Conservation (phyloP, 2,329 filamentous ascomycete species). For the Dichotomopilus funicola region DNA sequence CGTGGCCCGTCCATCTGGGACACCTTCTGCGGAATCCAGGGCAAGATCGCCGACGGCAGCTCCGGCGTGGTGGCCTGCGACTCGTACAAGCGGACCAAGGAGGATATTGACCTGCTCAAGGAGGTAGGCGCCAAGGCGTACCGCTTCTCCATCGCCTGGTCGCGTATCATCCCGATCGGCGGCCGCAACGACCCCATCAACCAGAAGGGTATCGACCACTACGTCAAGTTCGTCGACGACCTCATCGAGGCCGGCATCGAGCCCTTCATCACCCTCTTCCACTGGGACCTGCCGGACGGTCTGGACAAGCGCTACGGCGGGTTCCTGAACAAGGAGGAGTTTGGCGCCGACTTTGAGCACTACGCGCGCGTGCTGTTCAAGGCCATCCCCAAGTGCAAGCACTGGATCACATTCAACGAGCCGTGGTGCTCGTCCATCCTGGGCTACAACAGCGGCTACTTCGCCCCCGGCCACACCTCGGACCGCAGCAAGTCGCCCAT, state of each 20-base stretch:
- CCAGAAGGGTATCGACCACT: conserved; percentile 68
- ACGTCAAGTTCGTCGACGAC: conserved; percentile 71
- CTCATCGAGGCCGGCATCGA: conserved; percentile 68
- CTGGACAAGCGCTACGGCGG: conserved; percentile 78
- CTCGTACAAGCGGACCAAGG: conserved; percentile 71
- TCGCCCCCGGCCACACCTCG: conserved; percentile 76
- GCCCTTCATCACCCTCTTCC: conserved; percentile 76
- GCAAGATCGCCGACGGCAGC: conserved; percentile 74
- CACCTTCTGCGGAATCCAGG: conserved; percentile 72
- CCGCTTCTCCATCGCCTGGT: conserved; percentile 81
- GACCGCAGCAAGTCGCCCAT: conserved; percentile 63
- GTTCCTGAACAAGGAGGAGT: conserved; percentile 73
- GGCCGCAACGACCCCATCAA: conserved; percentile 78
- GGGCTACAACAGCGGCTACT: conserved; percentile 69
- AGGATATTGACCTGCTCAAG: conserved; percentile 75
- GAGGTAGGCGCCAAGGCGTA: conserved; percentile 66
- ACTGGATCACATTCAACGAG: conserved; percentile 90
- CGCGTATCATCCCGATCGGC: conserved; percentile 78
- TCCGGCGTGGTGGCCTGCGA: conserved; percentile 76
- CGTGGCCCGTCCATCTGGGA: conserved; percentile 84
- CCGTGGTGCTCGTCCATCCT: conserved; percentile 79
- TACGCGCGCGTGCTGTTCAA: conserved; percentile 73
- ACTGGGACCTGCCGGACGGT: conserved; percentile 80
- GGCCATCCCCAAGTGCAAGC: conserved; percentile 68
- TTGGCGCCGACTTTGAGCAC: conserved; percentile 71